Conservation (phyloP, 1,284 basidiomycete genomes). For the Gyrodon tennesseensis region DNA sequence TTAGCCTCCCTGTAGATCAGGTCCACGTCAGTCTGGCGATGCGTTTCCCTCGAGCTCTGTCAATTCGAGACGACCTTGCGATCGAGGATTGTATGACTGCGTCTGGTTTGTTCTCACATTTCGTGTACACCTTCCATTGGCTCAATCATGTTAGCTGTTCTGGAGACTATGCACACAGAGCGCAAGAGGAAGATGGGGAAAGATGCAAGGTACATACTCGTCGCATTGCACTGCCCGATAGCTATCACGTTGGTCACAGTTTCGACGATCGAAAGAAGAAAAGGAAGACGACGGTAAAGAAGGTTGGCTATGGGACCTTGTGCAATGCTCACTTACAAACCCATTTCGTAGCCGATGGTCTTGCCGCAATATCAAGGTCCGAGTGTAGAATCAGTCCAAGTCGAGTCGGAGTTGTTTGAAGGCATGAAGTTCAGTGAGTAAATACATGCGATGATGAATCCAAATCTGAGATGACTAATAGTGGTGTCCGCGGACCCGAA, state of each 20-base stretch:
- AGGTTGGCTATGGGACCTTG: conserved; percentile 44
- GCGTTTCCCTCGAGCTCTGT: conserved; percentile 84
- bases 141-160: conserved; percentile 44
- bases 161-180: conserved; percentile 61
- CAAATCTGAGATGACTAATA: conserved; percentile 38
- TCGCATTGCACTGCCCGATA: conserved; percentile 9
- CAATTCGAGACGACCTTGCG: conserved; percentile 72
- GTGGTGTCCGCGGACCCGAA: conserved; percentile 79
- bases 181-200: conserved; percentile 71
- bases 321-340: not conserved
- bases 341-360: conserved; percentile 52
- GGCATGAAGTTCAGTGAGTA: conserved; percentile 76
- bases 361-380: conserved; percentile 67
- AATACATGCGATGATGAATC: not conserved
- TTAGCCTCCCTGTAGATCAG: conserved; percentile 51
- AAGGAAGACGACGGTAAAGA: conserved; percentile 57
- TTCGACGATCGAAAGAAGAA: conserved; percentile 60
- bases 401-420: conserved; percentile 67
- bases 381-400: conserved; percentile 58
- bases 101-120: conserved; percentile 50
- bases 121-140: not conserved
- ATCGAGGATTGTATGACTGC: conserved; percentile 69
- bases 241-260: conserved; percentile 42
- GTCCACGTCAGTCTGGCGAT: conserved; percentile 77
- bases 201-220: conserved; percentile 51